Evolutionary conservation across 345 rosid species (phyloP).

Genomic region (Salix koriyanagi): DNA sequence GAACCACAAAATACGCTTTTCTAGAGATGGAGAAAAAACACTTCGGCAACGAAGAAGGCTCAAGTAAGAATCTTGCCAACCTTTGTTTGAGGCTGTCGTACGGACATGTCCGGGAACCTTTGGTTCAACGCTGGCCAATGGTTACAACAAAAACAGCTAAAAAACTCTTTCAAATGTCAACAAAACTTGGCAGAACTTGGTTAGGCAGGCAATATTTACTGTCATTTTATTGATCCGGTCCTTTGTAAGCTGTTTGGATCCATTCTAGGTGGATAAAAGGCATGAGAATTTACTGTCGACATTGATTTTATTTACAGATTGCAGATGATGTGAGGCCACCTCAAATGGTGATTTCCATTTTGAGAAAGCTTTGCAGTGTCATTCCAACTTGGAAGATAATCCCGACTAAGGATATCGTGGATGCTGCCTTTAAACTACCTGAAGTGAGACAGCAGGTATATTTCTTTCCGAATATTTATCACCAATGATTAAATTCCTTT

Average conservation of each 20-base stretch:
- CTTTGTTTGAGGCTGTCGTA: background rate
- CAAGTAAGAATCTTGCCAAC: too few relatives aligned
- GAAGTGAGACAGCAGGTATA: constrained; percentile 60
- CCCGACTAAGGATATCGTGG: constrained; percentile 55
- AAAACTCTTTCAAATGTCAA: background rate
- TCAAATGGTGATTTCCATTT: constrained; percentile 32
- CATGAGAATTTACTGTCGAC: background rate
- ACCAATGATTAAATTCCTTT: background rate
- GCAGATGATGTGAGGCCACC: constrained; percentile 63
- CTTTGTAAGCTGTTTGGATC: background rate
- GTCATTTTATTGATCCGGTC: background rate
- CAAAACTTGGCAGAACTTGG: background rate
- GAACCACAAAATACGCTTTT: too few relatives aligned
- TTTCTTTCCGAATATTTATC: background rate
- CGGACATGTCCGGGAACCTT: background rate
- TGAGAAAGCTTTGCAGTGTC: constrained; percentile 35
- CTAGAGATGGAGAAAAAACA: too few relatives aligned
- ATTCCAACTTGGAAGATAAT: constrained; percentile 77
- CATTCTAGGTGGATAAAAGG: background rate
- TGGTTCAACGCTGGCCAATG: background rate
- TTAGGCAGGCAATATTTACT: background rate
- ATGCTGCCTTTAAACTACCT: constrained; percentile 56
- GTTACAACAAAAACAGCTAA: background rate
- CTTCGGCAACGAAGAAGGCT: too few relatives aligned
- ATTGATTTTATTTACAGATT: constrained; percentile 35